Base-by-base conservation (phyloP, 768 basidiomycete genomes). In the Tricholoma hemisulphureum region DNA sequence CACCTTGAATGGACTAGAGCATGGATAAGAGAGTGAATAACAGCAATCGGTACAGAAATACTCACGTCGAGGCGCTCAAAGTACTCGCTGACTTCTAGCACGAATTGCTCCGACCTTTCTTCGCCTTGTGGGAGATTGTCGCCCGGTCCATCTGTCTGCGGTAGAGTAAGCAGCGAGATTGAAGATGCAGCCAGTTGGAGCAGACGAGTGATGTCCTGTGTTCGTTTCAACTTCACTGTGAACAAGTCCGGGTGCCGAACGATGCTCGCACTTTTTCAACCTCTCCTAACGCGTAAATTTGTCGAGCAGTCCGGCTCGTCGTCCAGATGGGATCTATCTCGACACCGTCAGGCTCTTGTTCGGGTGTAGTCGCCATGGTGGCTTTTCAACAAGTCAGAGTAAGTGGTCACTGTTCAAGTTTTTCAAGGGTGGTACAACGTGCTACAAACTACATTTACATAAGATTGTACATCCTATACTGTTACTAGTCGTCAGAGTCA, bases 31-130 rank as follows among this genome's bases (percentile, higher is more conserved):
- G 54, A 18, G 23, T 56, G 29, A 32, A 31, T 50, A 41, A 24
- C 26, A 23, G 29, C 53, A 18, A 20, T 6, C n/a, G n/a, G 23
- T 58, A 26, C 34, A 51, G 37, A 23, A 53, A 41, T 6, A 72
- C 77, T 60, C 64, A 92, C 91, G 68, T 93, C 87, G 8, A 93
- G 77, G 24, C 87, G 85, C 63, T 91, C 87, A 66, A 92, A 93
- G 71, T 92, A 93, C 67, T 91, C 88, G 76, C 87, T 87, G 52
- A 89, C 89, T 75, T 92, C 89, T 39, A 88, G 78, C 37, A 92
- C 91, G 62, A 93, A 92, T 65, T 91, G 88, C 67, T 93, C 89
- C 13, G 89, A 91, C 32, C 91, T 80, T 71, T 93, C 91, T 58
- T 87, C 91, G 37, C 89, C 91, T 64, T 88, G 86, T 2, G 90